phyloP scores from a whole-genome alignment of 768 basidiomycete species.

The Serendipita sp. region DNA sequence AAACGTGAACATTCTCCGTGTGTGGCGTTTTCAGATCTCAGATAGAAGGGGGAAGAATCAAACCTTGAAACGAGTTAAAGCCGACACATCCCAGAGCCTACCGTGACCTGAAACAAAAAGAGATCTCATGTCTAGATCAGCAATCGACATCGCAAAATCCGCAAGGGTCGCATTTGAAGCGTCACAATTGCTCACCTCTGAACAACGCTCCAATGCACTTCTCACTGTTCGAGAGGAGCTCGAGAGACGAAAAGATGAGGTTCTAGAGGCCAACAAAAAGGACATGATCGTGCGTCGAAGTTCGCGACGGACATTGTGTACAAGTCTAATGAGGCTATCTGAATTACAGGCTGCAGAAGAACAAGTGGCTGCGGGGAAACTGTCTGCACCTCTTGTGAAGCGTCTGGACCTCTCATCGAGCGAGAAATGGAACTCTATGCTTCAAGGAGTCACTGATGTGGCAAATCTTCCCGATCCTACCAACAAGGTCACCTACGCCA shows the following conservation, averaged over 20 bases:
- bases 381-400: conserved; percentile 70
- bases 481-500: conserved; percentile 72
- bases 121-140: conserved; percentile 10
- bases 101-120: neutral
- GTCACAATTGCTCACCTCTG: conserved; percentile 60
- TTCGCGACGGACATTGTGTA: neutral
- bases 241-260: conserved; percentile 41
- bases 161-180: conserved; percentile 75
- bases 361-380: conserved; percentile 68
- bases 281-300: conserved; percentile 52
- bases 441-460: conserved; percentile 79
- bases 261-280: conserved; percentile 62
- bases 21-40: too few relatives aligned
- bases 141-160: conserved; percentile 47
- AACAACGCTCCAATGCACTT: conserved; percentile 57
- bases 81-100: too few relatives aligned
- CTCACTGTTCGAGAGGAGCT: conserved; percentile 52
- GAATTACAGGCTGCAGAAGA: conserved; percentile 45
- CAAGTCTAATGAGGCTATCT: neutral
- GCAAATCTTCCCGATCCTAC: conserved; percentile 74
- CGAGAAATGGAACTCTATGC: conserved; percentile 91
- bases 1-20: neutral
- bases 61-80: too few relatives aligned
- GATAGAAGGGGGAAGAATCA: too few relatives aligned
- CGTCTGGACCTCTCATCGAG: conserved; percentile 61